Base-by-base conservation (phyloP, 306 rosid genomes). In the Lathyrus oleraceus region DNA sequence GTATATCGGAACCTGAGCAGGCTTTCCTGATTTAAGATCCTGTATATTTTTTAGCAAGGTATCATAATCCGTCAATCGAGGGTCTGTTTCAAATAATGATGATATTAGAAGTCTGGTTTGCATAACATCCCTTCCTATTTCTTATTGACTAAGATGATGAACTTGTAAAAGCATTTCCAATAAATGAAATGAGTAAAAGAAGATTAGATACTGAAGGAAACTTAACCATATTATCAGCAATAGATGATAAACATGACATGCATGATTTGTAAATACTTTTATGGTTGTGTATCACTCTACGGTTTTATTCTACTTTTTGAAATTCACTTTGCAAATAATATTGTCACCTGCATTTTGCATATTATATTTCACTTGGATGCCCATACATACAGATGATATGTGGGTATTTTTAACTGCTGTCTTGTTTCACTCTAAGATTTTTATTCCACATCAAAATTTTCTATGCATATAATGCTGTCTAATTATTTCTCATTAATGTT, bases 31-130 rank as follows among this genome's bases (percentile, higher is more conserved):
- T 81, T 82, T 91, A 64, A 94, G 84, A 52, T 86, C 96, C 60
- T 77, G 86, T 78, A 94, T 91, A 75, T 94, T 91, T 77, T 88
- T 81, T 8, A 94, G 97, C 91, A 94, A 79, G 56, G 96, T 79
- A 66, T 91, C 92, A 73, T 94, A 94, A 87, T 94, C 99, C 27
- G 99, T 87, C 84, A 94, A 77, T 74, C 99, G 99, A 27, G 99
- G 99, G 75, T 91, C 99, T 94, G 94, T 72, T 79, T 45, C 78
- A 82, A 87, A 78, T 70, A 65, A 69, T 66, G 52, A 67, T 21
- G 70, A 23, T 44, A 71, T 87, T 52, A 79, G 76, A 79, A 69
- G 47, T 72, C 73, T 48, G 42, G n/a, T 14, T 57, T 51, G 65
- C 65, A 69, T 61, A 74, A 73, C 80, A 76, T 43, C 52, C 78